Evolutionary conservation across 768 basidiomycete species (phyloP).

Genomic region (Mycena leptocephala): DNA sequence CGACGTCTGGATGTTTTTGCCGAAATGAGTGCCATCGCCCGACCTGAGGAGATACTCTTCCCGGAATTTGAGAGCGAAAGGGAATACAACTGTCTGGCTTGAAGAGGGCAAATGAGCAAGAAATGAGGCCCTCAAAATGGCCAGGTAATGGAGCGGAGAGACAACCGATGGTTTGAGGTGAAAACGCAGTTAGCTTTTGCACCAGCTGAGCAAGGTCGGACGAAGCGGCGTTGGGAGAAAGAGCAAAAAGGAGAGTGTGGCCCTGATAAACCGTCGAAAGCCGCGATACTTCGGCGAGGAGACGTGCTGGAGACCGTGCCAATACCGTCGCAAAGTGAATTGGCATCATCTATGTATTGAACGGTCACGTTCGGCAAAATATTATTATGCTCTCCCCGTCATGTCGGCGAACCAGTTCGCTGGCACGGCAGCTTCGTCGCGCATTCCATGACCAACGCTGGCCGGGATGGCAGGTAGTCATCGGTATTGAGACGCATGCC

Average conservation of each 20-base stretch:
- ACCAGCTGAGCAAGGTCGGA: constrained; percentile 60
- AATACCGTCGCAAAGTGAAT: constrained; percentile 60
- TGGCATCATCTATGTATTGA: constrained; percentile 6
- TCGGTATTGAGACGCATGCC: constrained; percentile 97
- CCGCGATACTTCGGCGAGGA: constrained; percentile 53
- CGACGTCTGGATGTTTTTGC: constrained; percentile 45
- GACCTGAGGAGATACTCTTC: constrained; percentile 72
- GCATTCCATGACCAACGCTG: constrained; percentile 63
- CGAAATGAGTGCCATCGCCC: constrained; percentile 81
- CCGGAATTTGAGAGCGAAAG: constrained; percentile 78
- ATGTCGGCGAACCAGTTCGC: constrained; percentile 21
- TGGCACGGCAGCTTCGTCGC: constrained; percentile 25
- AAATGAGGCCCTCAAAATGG: constrained; percentile 46
- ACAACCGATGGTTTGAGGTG: constrained; percentile 70
- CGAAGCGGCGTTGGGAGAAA: constrained; percentile 60
- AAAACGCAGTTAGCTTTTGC: constrained; percentile 56
- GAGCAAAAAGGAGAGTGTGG: constrained; percentile 64
- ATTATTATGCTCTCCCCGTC: constrained; percentile 29
- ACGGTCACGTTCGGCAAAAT: constrained; percentile 28
- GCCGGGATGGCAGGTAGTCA: constrained; percentile 92
- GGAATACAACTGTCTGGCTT: constrained; percentile 58
- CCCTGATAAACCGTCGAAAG: constrained; percentile 50
- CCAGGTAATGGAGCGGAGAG: constrained; percentile 68
- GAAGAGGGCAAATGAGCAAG: constrained; percentile 75
- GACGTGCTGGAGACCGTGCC: constrained; percentile 52